Base-by-base conservation (phyloP, 169 alveolate genomes). In the Plasmodium inui region DNA sequence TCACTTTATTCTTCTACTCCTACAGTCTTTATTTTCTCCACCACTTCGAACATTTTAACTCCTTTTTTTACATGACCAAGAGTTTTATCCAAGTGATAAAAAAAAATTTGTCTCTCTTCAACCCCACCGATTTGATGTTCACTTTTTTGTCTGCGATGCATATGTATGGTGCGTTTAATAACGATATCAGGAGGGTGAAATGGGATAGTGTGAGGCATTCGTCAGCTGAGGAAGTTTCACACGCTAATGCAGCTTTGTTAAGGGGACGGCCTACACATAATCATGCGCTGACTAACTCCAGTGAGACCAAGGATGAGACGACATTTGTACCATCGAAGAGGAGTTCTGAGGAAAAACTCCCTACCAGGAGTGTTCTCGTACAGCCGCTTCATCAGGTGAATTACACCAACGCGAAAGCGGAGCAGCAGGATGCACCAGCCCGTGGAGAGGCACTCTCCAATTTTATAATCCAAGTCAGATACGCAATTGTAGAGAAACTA, bases 101-200 rank as follows among this genome's bases (percentile, higher is more conserved):
- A 61, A 89, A 79, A 89, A 89, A 89, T 79, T 5, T 89, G 5
- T 37, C 41, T 26, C 53, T 19, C 28, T 79, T 79, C 53, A 89
- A 89, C 76, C 82, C 94, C 14, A 89, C 94, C 28, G 94, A 89
- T 79, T 39, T 89, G 19, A 89, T 89, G 94, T 89, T 89, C 67
- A 79, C 89, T 22, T 89, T 19, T 89, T 78, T 89, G 8, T 79
- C 89, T 0, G 12, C 94, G 7, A 8, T 78, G 9, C 94, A 89
- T 34, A 57, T 89, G 22, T 70, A 19, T n/a, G 71, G 71, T 71
- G 17, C 76, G 0, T 28, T 12, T 19, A 71, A 22, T 71, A 44
- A 19, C 32, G 22, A 10, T 10, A 2, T 22, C 1, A 82, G 22
- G 5, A 82, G 19, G 55, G 9, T 8, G 6, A 1, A 67, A 7